Conservation (phyloP, 2,329 filamentous ascomycete genomes). For the Neoarthrinium moseri region DNA sequence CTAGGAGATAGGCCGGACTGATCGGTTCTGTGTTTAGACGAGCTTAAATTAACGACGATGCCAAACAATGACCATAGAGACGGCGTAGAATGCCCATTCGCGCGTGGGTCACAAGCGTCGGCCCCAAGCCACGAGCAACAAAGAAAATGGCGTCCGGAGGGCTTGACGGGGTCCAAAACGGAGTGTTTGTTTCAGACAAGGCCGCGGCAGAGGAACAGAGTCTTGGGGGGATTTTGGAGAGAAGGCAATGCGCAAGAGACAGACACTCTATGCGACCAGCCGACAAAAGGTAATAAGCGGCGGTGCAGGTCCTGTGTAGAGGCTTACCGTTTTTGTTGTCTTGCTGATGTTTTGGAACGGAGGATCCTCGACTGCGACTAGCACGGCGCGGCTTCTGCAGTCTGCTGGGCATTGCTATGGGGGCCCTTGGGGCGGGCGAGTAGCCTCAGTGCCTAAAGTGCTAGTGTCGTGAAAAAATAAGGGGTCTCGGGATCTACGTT, state of each 20-base stretch:
- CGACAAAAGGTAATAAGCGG: neutral
- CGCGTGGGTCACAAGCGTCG: neutral
- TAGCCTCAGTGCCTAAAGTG: too few relatives aligned
- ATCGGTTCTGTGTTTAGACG: constrained; percentile 3
- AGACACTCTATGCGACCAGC: neutral
- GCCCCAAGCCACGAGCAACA: neutral
- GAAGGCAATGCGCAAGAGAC: neutral
- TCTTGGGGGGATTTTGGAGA: neutral
- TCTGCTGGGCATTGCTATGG: constrained; percentile 5
- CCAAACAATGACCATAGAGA: neutral
- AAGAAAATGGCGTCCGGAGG: neutral
- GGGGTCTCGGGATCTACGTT: too few relatives aligned
- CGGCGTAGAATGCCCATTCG: neutral
- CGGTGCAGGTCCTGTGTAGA: neutral
- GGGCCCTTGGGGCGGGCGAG: too few relatives aligned
- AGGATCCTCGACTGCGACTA: neutral
- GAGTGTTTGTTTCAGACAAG: neutral
- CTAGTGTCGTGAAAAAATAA: too few relatives aligned
- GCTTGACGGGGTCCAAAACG: neutral
- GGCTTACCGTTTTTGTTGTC: constrained; percentile 8
- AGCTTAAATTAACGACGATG: neutral
- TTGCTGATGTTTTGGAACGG: constrained; percentile 4
- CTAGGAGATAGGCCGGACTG: constrained; percentile 7
- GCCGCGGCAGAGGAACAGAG: neutral
- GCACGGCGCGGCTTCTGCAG: constrained; percentile 7